Conservation (phyloP, 2,329 filamentous ascomycete genomes). For the Stemphylium vesicarium region DNA sequence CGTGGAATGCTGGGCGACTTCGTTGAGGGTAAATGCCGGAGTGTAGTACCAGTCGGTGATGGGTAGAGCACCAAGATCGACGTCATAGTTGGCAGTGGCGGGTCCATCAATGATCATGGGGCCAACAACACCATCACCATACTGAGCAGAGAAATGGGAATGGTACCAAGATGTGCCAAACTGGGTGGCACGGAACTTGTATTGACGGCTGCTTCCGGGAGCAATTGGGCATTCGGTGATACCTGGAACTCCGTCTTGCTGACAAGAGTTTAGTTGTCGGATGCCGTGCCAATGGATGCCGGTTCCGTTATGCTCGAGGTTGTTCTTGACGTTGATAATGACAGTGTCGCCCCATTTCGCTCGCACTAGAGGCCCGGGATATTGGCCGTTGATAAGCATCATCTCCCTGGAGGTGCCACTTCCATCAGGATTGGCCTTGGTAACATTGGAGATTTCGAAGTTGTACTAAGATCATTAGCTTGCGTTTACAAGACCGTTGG, state of each 20-base stretch:
- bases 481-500: no score
- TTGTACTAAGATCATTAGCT: constrained; percentile 41
- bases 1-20: constrained; percentile 40
- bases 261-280: constrained; percentile 44
- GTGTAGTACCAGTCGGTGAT: constrained; percentile 68
- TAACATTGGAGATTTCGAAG: constrained; percentile 51
- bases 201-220: constrained; percentile 63
- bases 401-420: constrained; percentile 40
- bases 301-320: constrained; percentile 54
- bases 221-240: constrained; percentile 68
- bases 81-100: constrained; percentile 57
- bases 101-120: constrained; percentile 52
- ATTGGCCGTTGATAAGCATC: constrained; percentile 60
- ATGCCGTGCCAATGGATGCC: constrained; percentile 61
- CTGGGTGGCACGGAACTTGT: constrained; percentile 63
- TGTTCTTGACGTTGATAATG: constrained; percentile 50
- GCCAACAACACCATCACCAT: constrained; percentile 53
- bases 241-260: constrained; percentile 64
- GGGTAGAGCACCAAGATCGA: constrained; percentile 66
- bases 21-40: constrained; percentile 40
- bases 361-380: constrained; percentile 64
- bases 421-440: constrained; percentile 49
- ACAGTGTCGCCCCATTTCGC: constrained; percentile 50
- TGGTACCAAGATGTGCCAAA: constrained; percentile 56
- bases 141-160: constrained; percentile 52